These are phyloP conservation scores for Cryptococcus hybrid DNA, from an alignment of 1,284 basidiomycete genomes.

Conservation along the genomic window DNA sequence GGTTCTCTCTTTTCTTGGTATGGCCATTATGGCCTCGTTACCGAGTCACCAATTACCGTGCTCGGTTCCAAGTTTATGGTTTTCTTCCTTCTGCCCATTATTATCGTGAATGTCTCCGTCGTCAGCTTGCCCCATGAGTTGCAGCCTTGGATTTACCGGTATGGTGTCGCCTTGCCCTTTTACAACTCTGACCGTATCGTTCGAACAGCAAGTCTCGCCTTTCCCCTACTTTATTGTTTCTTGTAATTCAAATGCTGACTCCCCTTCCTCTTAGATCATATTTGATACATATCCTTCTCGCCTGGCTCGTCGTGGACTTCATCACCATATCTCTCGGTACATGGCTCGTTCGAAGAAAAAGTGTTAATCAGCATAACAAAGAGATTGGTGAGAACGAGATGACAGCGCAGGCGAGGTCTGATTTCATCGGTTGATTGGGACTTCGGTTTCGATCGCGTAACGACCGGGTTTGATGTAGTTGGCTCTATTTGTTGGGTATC, in stretches of 20 bases:
- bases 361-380: constrained; percentile 34
- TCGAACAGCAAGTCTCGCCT: constrained; percentile 48
- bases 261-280: constrained; percentile 52
- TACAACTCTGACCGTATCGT: constrained; percentile 64
- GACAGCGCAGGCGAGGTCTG: not conserved
- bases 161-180: constrained; percentile 62
- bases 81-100: constrained; percentile 52
- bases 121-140: constrained; percentile 62
- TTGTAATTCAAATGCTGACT: not conserved
- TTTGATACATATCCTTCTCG: constrained; percentile 61
- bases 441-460: too few relatives aligned
- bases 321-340: constrained; percentile 52
- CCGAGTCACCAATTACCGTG: constrained; percentile 56
- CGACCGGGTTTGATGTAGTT: too few relatives aligned
- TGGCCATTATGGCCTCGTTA: constrained; percentile 54
- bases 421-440: too few relatives aligned
- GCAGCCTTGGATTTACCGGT: constrained; percentile 63
- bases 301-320: constrained; percentile 52
- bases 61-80: constrained; percentile 43
- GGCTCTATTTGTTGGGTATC: too few relatives aligned
- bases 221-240: not conserved
- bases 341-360: constrained; percentile 47
- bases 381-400: constrained; percentile 23
- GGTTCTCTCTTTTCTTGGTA: constrained; percentile 65
- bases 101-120: constrained; percentile 69